Evolutionary conservation across 257 asterid species (phyloP).

Genomic region (Nemophila menziesii): DNA sequence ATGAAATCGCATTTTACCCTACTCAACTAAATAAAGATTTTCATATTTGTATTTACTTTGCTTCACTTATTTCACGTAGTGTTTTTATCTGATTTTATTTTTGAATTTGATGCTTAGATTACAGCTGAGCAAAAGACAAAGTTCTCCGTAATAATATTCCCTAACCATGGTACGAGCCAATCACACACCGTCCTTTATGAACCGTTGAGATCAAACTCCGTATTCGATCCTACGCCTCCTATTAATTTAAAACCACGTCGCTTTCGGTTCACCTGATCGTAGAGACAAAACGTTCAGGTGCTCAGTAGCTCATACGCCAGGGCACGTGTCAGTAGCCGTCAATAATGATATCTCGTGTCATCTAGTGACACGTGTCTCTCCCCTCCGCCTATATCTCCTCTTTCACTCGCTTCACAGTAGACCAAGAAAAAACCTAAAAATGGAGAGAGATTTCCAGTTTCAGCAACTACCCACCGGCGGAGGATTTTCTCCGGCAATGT

Average conservation of each 20-base stretch:
- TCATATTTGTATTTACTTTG: no score
- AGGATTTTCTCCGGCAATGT: conserved; percentile 6
- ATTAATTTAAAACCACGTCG: background rate
- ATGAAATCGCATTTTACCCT: no score
- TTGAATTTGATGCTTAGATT: background rate
- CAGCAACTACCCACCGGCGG: conserved; percentile 1
- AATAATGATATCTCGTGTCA: no score
- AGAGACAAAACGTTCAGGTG: conserved; percentile 2
- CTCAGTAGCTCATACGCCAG: conserved; percentile 8
- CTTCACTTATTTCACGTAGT: no score
- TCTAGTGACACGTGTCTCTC: conserved; percentile 11
- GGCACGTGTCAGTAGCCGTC: background rate
- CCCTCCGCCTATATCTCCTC: background rate
- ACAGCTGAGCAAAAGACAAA: background rate
- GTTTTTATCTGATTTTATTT: no score
- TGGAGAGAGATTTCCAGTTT: conserved; percentile 18
- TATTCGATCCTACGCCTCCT: background rate
- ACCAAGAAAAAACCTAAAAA: background rate
- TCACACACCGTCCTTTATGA: background rate
- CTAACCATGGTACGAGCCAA: conserved; percentile 1
- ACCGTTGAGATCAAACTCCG: conserved; percentile 1
- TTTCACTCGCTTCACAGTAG: background rate
- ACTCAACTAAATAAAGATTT: no score
- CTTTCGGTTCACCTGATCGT: background rate
- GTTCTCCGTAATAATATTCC: background rate